These are phyloP conservation scores for Boletus semigastroideus DNA, from an alignment of 1,284 basidiomycete species.

Conservation along the genomic window DNA sequence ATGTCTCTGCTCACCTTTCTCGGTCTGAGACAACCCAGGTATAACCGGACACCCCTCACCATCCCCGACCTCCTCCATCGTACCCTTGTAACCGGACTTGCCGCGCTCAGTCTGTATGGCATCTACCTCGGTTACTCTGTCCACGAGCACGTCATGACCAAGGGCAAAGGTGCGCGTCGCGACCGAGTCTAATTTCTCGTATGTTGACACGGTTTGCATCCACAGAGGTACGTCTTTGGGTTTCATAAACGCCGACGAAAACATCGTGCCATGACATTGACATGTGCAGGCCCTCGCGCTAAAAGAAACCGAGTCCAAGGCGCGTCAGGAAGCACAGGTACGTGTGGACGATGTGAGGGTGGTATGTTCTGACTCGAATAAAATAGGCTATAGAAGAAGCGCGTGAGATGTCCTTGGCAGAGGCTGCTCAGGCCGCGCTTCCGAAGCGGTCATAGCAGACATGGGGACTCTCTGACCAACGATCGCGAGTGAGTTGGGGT, in stretches of 20 bases:
- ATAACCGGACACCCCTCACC: constrained; percentile 23
- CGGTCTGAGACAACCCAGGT: constrained; percentile 24
- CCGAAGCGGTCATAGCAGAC: constrained; percentile 10
- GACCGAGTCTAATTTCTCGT: background rate
- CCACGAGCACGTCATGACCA: constrained; percentile 31
- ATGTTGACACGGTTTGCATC: background rate
- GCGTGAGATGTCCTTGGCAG: constrained; percentile 31
- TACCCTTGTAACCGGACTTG: constrained; percentile 31
- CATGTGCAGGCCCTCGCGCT: constrained; percentile 21
- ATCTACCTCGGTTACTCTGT: constrained; percentile 35
- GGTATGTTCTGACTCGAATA: background rate
- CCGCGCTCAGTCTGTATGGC: constrained; percentile 29
- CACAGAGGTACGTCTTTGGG: constrained; percentile 20
- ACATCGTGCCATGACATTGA: too few relatives aligned
- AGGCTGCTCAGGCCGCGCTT: constrained; percentile 32
- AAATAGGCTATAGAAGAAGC: constrained; percentile 29
- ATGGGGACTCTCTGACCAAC: background rate
- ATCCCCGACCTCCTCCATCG: constrained; percentile 33
- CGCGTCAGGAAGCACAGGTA: constrained; percentile 20
- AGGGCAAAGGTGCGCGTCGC: constrained; percentile 30
- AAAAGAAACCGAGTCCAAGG: constrained; percentile 25
- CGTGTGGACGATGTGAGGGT: background rate
- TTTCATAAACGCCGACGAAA: too few relatives aligned
- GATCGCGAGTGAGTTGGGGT: background rate
- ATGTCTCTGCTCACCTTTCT: constrained; percentile 32